Percentiles rank a stretch among this genome's conserved stretches.
phyloP scores from a whole-genome alignment of 495 filamentous ascomycete genomes.

The Hyphodiscus hymeniophilus region DNA sequence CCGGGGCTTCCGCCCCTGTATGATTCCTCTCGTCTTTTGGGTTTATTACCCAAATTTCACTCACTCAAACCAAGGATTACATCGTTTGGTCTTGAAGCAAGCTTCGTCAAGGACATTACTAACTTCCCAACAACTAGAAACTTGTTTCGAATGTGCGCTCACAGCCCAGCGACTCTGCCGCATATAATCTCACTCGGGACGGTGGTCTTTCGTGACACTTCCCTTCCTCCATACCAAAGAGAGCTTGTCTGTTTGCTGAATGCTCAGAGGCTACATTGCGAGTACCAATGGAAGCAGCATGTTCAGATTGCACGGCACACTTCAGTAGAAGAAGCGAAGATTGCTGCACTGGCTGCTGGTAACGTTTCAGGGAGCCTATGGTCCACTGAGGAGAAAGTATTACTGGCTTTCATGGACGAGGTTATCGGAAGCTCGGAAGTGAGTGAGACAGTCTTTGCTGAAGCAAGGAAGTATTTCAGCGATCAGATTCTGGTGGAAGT shows the following conservation, averaged over 20 bases:
- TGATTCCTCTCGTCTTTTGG: no score
- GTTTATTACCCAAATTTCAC: no score
- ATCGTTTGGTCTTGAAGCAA: background rate
- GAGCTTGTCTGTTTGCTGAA: constrained; percentile 12
- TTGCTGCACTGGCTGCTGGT: constrained; percentile 7
- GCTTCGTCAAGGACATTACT: constrained; percentile 5
- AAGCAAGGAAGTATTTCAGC: constrained; percentile 12
- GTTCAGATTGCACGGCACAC: constrained; percentile 2
- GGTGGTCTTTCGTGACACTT: constrained; percentile 18
- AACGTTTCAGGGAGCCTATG: constrained; percentile 6
- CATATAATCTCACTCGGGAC: constrained; percentile 18
- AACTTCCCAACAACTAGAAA: constrained; percentile 8
- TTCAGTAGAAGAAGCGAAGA: constrained; percentile 8
- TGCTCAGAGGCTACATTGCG: constrained; percentile 8
- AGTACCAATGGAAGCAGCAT: constrained; percentile 17
- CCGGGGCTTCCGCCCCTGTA: no score
- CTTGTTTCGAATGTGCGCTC: constrained; percentile 14
- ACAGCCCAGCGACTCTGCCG: constrained; percentile 15
- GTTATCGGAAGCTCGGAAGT: constrained; percentile 12
- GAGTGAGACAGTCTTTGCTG: constrained; percentile 8
- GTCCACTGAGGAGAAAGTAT: constrained; percentile 9
- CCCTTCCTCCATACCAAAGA: constrained; percentile 9
- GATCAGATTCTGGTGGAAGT: constrained; percentile 17
- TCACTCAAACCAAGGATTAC: no score
- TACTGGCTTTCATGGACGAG: constrained; percentile 14